phyloP scores from a whole-genome alignment of 768 basidiomycete genomes.

The Agrocybe praecox region DNA sequence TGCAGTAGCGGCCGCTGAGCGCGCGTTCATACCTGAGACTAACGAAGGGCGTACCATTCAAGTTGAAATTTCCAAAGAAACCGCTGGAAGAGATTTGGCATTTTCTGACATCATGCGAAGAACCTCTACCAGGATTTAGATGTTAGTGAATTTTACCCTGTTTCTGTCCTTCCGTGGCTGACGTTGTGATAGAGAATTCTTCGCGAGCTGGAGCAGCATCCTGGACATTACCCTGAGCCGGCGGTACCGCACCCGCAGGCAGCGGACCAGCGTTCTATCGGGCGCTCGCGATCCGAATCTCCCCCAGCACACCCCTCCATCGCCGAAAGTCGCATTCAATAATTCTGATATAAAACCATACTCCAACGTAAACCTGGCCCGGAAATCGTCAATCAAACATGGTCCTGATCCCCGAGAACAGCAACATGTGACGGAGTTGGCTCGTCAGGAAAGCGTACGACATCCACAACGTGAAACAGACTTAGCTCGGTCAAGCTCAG shows the following conservation, averaged over 20 bases:
- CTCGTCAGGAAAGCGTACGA: constrained; percentile 21
- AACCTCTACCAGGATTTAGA: constrained; percentile 24
- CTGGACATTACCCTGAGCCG: constrained; percentile 6
- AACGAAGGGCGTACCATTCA: constrained; percentile 25
- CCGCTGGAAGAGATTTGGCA: constrained; percentile 16
- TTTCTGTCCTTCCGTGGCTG: neutral
- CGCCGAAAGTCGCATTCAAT: constrained; percentile 26
- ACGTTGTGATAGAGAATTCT: constrained; percentile 19
- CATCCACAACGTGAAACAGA: constrained; percentile 17
- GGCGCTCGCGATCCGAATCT: constrained; percentile 22
- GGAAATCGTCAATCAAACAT: constrained; percentile 17
- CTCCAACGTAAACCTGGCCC: constrained; percentile 16
- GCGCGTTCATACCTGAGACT: constrained; percentile 12
- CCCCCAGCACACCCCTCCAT: constrained; percentile 26
- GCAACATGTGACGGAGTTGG: constrained; percentile 13
- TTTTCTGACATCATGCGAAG: constrained; percentile 23
- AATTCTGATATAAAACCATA: constrained; percentile 21
- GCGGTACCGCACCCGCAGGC: constrained; percentile 11
- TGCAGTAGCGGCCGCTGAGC: neutral
- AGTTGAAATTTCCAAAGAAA: constrained; percentile 26
- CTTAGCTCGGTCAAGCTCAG: constrained; percentile 15
- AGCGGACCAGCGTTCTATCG: constrained; percentile 8
- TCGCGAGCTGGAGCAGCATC: constrained; percentile 21
- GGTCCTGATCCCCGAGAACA: constrained; percentile 13
- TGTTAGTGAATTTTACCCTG: constrained; percentile 8